Evolutionary conservation across 1,284 basidiomycete species (phyloP).

Genomic region (Ganoderma lingzhi): DNA sequence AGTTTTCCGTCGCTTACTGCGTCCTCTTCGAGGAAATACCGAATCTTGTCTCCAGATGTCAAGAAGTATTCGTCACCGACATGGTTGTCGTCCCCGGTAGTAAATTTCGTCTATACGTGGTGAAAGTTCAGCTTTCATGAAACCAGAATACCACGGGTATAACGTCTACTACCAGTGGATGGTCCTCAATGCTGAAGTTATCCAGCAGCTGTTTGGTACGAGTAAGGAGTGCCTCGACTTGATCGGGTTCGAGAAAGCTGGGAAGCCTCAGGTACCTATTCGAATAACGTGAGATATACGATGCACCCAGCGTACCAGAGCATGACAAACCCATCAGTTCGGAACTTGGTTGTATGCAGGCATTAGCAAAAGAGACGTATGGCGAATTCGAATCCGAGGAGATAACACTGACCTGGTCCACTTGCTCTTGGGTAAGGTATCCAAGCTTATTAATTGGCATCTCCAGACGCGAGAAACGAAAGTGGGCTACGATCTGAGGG

Average conservation of each 20-base stretch:
- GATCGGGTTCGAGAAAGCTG: slow-evolving; percentile 68
- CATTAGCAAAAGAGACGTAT: neutral
- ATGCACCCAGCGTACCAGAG: neutral
- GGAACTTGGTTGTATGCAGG: slow-evolving; percentile 47
- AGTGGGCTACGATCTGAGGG: neutral
- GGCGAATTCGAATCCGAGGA: neutral
- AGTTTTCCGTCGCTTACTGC: slow-evolving; percentile 77
- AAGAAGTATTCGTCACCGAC: slow-evolving; percentile 95
- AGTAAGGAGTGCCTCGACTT: slow-evolving; percentile 68
- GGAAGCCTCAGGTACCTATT: slow-evolving; percentile 83
- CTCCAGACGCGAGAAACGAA: neutral
- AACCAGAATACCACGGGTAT: neutral
- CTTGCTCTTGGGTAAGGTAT: slow-evolving; percentile 58
- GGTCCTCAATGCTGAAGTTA: slow-evolving; percentile 78
- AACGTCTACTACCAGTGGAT: slow-evolving; percentile 70
- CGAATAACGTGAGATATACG: neutral
- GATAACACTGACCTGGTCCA: slow-evolving; percentile 49
- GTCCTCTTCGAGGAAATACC: slow-evolving; percentile 89
- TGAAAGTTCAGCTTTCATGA: neutral
- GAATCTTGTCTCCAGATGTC: slow-evolving; percentile 90
- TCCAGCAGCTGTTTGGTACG: slow-evolving; percentile 80
- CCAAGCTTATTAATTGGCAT: slow-evolving; percentile 34
- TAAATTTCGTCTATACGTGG: slow-evolving; percentile 83
- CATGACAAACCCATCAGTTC: slow-evolving; percentile 53
- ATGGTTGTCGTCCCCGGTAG: slow-evolving; percentile 79